phyloP scores from a whole-genome alignment of 352 stramenopile species.

The Pythium chondricola region DNA sequence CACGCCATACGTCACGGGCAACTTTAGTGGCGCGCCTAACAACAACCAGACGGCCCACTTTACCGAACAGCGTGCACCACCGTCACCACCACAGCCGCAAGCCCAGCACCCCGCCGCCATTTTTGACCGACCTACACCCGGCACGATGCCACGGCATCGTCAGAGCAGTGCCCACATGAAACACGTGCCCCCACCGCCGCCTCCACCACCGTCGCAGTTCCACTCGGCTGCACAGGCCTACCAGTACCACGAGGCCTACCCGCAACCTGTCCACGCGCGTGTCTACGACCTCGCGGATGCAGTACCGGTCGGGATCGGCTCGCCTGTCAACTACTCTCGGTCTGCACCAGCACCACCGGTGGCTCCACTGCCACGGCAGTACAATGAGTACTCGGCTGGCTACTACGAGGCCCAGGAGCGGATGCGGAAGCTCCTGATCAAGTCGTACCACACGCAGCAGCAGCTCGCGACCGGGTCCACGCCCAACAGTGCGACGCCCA shows the following conservation, averaged over 20 bases:
- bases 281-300: slow-evolving; percentile 17
- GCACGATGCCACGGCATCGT: slow-evolving; percentile 11
- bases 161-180: slow-evolving; percentile 14
- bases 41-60: slow-evolving; percentile 20
- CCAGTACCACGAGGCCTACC: slow-evolving; percentile 20
- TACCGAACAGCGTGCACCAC: neutral
- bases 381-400: slow-evolving; percentile 32
- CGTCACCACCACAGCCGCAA: neutral
- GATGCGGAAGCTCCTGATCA: slow-evolving; percentile 71
- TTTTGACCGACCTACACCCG: slow-evolving; percentile 28
- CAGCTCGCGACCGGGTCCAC: slow-evolving; percentile 44
- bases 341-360: slow-evolving; percentile 4
- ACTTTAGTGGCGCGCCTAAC: slow-evolving; percentile 1
- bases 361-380: slow-evolving; percentile 14
- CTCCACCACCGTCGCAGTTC: slow-evolving; percentile 14
- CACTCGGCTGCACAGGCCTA: slow-evolving; percentile 16
- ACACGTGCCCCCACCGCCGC: neutral
- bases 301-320: slow-evolving; percentile 11
- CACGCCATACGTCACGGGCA: slow-evolving; percentile 11
- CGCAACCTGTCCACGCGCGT: slow-evolving; percentile 7
- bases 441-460: slow-evolving; percentile 78
- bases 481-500: neutral
- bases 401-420: slow-evolving; percentile 67
- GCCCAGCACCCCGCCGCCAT: slow-evolving; percentile 30
- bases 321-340: slow-evolving; percentile 9